Percentiles rank a stretch among this genome's conserved stretches.
Conservation (phyloP, 2,329 filamentous ascomycete genomes). For the Ophiocordyceps robertsii region DNA sequence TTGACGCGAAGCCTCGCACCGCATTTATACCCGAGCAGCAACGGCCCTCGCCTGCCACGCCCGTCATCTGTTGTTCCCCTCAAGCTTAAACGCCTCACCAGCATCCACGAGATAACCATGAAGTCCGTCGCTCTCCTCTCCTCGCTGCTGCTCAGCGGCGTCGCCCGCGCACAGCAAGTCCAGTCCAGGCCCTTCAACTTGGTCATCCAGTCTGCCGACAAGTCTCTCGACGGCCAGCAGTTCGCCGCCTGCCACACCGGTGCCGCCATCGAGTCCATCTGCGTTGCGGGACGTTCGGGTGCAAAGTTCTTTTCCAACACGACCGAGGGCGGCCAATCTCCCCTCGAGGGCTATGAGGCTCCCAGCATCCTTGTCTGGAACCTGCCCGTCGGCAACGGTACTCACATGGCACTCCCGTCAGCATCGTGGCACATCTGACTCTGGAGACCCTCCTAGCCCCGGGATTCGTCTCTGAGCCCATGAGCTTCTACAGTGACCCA, state of each 20-base stretch:
- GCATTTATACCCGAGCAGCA: too few relatives aligned
- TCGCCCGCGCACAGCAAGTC: conserved; percentile 4
- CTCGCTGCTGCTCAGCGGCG: conserved; percentile 1
- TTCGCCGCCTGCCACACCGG: conserved; percentile 8
- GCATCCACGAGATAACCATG: too few relatives aligned
- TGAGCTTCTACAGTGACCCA: conserved; percentile 7
- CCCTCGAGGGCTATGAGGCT: conserved; percentile 3
- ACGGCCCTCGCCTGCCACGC: too few relatives aligned
- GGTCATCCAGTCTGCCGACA: conserved; percentile 5
- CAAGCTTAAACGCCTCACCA: too few relatives aligned
- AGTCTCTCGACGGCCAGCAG: conserved; percentile 5
- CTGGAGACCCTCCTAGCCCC: not conserved
- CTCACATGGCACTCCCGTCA: not conserved
- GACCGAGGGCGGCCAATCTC: conserved; percentile 3
- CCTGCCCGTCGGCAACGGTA: conserved; percentile 2
- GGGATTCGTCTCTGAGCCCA: conserved; percentile 3
- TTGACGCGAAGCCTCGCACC: too few relatives aligned
- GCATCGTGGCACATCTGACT: not conserved
- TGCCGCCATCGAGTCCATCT: conserved; percentile 10
- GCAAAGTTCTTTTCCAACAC: conserved; percentile 6
- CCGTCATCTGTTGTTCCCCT: too few relatives aligned
- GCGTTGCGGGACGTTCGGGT: conserved; percentile 1
- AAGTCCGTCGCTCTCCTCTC: conserved; percentile 2
- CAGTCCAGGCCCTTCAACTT: conserved; percentile 10
- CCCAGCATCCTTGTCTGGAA: conserved; percentile 4